Evolutionary conservation across 352 stramenopile species (phyloP), one percentile per base, ranked within the genome.

Genomic region (Lagenidium giganteum): DNA sequence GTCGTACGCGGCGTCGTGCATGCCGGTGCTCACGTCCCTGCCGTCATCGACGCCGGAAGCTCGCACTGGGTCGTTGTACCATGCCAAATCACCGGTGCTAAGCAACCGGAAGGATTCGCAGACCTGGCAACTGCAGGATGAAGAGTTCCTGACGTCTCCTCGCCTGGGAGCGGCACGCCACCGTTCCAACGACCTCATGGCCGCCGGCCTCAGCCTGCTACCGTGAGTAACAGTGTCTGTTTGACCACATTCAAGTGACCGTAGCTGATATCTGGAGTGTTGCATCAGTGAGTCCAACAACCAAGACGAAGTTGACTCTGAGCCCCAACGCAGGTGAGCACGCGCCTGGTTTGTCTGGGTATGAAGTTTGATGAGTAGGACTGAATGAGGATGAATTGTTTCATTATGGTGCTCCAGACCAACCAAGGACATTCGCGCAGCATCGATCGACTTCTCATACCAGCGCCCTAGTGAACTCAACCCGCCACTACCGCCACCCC

Each of bases 381-480:
- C 35, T 11, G 13, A 13, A 6, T 42, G 22, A 42, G 23, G n/a
- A n/a, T n/a, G n/a, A n/a, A n/a, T n/a, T n/a, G n/a, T n/a, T n/a
- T n/a, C n/a, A n/a, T n/a, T n/a, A n/a, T n/a, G n/a, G n/a, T n/a
- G n/a, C n/a, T n/a, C 11, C 21, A 66, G 62, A 22, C 47, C 64
- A 21, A 77, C 74, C 1, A 88, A 88, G 47, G 78, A 90, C 54
- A 70, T 61, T 9, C 72, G 78, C 24, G 78, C 78, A 5, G 84
- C 73, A 8, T 90, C 78, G 8, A 70, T 88, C 21, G 78, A 90
- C 63, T 87, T 90, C 37, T 88, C 75, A 24, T 64, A 80, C 34
- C 64, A 44, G 41, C 70, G 61, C 1, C 60, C 65, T 8, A 43
- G 52, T 8, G 66, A 83, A 5, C 38, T 83, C 30, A 88, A 72